phyloP scores from a whole-genome alignment of 176 grass and related monocot species.

The Cymbopogon citratus region DNA sequence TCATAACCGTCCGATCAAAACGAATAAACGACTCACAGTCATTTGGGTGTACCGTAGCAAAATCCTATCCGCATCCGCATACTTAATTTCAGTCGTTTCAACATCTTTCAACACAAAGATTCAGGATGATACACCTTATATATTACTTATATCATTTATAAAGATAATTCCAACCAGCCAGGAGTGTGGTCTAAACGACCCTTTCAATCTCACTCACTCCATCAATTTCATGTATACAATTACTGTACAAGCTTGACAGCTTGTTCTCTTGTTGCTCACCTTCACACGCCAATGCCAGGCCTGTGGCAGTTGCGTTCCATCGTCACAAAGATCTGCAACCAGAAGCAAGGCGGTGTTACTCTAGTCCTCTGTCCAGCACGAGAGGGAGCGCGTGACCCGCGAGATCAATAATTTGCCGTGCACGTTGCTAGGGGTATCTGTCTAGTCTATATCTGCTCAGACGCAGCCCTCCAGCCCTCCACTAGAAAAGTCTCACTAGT shows the following conservation, averaged over 20 bases:
- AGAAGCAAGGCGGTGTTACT: no score
- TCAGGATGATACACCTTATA: neutral
- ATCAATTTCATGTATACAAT: neutral
- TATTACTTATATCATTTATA: neutral
- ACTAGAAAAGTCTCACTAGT: no score
- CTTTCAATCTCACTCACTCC: neutral
- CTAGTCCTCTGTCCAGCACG: constrained; percentile 2
- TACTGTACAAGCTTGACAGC: neutral
- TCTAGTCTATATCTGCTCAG: no score
- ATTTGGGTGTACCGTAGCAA: no score
- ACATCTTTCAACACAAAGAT: neutral
- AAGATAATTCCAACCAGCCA: neutral
- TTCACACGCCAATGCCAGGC: no score
- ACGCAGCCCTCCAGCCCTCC: no score
- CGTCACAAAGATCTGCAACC: neutral
- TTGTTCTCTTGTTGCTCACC: neutral
- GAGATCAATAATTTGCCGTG: neutral
- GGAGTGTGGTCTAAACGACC: neutral
- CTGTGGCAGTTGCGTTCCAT: neutral
- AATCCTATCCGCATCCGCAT: no score
- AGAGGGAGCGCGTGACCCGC: constrained; percentile 18
- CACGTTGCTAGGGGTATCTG: neutral
- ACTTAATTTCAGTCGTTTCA: neutral
- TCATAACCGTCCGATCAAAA: no score
- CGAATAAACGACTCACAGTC: no score